Percentiles rank a stretch among this genome's conserved stretches.
Evolutionary conservation across 345 rosid genomes (phyloP).

Genomic region (Crucihimalaya himalaica): DNA sequence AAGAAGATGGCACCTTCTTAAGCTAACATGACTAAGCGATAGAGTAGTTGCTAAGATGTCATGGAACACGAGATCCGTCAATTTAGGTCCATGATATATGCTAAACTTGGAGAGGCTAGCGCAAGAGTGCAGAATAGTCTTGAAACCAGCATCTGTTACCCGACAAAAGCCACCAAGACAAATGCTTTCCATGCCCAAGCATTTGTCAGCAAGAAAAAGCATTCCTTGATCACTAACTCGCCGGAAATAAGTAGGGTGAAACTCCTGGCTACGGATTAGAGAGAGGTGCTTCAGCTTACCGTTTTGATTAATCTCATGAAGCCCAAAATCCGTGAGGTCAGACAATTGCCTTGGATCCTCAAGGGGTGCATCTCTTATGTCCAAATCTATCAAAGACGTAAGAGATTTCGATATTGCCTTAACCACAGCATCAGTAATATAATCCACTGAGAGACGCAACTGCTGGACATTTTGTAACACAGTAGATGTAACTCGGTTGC

Average conservation of each 20-base stretch:
- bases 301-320: slow-evolving; percentile 73
- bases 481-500: slow-evolving; percentile 41
- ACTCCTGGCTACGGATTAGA: slow-evolving; percentile 82
- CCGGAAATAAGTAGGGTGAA: slow-evolving; percentile 60
- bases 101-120: slow-evolving; percentile 69
- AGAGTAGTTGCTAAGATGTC: slow-evolving; percentile 84
- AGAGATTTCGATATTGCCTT: slow-evolving; percentile 73
- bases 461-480: slow-evolving; percentile 67
- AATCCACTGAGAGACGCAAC: slow-evolving; percentile 77
- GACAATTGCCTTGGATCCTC: slow-evolving; percentile 62
- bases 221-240: slow-evolving; percentile 91
- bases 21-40: slow-evolving; percentile 69
- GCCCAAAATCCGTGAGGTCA: slow-evolving; percentile 86
- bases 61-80: slow-evolving; percentile 88
- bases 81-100: slow-evolving; percentile 70
- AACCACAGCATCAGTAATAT: slow-evolving; percentile 70
- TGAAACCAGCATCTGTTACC: slow-evolving; percentile 87
- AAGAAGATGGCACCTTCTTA: slow-evolving; percentile 87
- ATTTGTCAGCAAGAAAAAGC: slow-evolving; percentile 87
- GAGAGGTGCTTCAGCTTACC: slow-evolving; percentile 84
- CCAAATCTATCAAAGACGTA: slow-evolving; percentile 66
- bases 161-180: slow-evolving; percentile 89
- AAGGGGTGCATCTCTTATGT: slow-evolving; percentile 82
- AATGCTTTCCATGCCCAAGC: slow-evolving; percentile 79
- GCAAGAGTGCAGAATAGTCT: slow-evolving; percentile 84